phyloP scores from a whole-genome alignment of 371 early-diverging fungal species.

The Mortierella polycephala region DNA sequence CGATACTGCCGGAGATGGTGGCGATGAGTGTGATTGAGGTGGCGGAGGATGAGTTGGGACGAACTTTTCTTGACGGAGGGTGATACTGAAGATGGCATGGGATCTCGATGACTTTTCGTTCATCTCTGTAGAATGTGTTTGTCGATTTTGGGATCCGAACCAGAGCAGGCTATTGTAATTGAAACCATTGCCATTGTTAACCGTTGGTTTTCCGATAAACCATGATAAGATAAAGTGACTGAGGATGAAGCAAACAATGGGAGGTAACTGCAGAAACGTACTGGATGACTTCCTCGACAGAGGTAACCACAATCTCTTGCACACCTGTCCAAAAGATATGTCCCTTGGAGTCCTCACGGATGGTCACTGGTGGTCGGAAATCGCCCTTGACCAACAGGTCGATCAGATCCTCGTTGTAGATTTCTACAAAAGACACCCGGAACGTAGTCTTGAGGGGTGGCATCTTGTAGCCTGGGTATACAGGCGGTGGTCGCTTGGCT shows the following conservation, averaged over 20 bases:
- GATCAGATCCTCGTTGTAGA: conserved; percentile 98
- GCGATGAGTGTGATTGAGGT: conserved; percentile 12
- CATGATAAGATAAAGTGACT: not conserved
- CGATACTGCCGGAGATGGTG: conserved; percentile 7
- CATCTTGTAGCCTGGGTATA: conserved; percentile 40
- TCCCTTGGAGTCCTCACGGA: conserved; percentile 94
- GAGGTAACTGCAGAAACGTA: conserved; percentile 55
- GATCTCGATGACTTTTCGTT: conserved; percentile 96
- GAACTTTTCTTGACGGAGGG: conserved; percentile 79
- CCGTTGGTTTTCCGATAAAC: too few relatives aligned
- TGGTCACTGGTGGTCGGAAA: conserved; percentile 75
- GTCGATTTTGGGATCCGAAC: conserved; percentile 85
- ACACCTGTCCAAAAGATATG: conserved; percentile 92
- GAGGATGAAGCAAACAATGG: not conserved
- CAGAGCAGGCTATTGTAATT: conserved; percentile 66
- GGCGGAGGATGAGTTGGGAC: conserved; percentile 45
- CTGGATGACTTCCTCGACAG: conserved; percentile 83
- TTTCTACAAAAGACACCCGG: conserved; percentile 82
- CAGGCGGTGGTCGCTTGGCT: conserved; percentile 54
- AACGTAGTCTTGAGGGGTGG: conserved; percentile 47
- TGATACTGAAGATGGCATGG: conserved; percentile 98
- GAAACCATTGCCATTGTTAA: too few relatives aligned
- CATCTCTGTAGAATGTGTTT: conserved; percentile 97
- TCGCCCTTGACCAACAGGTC: conserved; percentile 80
- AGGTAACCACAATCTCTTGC: conserved; percentile 81